Percentiles rank a stretch among this genome's conserved stretches.
Evolutionary conservation across 495 filamentous ascomycete species (phyloP).

Genomic region (Viridothelium virens): DNA sequence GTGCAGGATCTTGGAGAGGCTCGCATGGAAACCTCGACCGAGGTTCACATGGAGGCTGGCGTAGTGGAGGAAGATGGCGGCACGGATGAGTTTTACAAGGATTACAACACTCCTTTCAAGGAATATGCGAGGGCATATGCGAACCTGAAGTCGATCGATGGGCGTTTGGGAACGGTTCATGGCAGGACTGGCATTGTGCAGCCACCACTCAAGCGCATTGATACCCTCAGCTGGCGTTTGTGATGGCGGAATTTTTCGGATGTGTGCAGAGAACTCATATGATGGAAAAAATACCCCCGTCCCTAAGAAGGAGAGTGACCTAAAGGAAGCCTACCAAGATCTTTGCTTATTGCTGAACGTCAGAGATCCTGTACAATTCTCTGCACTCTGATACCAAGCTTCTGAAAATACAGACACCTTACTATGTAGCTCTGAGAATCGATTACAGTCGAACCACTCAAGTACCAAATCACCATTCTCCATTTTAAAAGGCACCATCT

Average conservation of each 20-base stretch:
- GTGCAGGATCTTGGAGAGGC: not conserved
- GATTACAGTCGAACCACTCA: too few species aligned
- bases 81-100: not conserved
- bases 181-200: not conserved
- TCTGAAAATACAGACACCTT: too few species aligned
- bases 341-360: too few species aligned
- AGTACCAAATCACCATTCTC: too few species aligned
- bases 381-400: too few species aligned
- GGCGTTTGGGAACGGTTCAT: not conserved
- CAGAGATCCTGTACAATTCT: too few species aligned
- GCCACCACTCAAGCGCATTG: not conserved
- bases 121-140: slow-evolving; percentile 3
- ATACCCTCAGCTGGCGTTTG: not conserved
- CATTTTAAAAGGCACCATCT: too few species aligned
- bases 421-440: too few species aligned
- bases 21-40: not conserved
- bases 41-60: not conserved
- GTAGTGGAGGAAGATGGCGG: not conserved
- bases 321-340: too few species aligned
- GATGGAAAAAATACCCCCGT: not conserved
- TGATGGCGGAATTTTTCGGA: not conserved
- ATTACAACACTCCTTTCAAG: not conserved
- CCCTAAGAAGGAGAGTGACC: too few species aligned
- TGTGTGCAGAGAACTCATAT: not conserved
- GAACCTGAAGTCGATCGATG: not conserved